phyloP scores from a whole-genome alignment of 2,329 filamentous ascomycete species.

The Stachybotrys chlorohalonatus region DNA sequence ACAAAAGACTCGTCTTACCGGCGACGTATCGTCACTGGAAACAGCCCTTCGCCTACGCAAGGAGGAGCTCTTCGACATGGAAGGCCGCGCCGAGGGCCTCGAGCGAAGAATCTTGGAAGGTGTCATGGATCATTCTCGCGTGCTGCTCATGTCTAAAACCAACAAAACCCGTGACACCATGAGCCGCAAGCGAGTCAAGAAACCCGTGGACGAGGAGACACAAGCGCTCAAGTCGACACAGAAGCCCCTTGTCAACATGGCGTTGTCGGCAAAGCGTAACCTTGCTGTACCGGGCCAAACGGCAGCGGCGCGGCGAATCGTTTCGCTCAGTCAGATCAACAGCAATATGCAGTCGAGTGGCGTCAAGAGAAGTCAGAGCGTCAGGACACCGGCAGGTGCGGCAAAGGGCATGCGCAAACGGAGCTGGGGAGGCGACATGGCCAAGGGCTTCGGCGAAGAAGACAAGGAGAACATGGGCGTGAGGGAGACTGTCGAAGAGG shows the following conservation, averaged over 20 bases:
- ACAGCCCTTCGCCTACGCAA: conserved; percentile 81
- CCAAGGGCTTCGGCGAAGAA: conserved; percentile 42
- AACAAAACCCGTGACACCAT: conserved; percentile 44
- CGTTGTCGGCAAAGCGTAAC: conserved; percentile 43
- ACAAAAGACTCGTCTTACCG: conserved; percentile 71
- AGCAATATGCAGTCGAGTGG: conserved; percentile 58
- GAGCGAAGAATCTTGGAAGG: conserved; percentile 91
- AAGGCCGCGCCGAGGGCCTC: conserved; percentile 75
- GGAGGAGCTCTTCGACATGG: conserved; percentile 88
- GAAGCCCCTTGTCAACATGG: conserved; percentile 39
- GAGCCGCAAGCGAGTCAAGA: conserved; percentile 48
- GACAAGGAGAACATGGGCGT: conserved; percentile 56
- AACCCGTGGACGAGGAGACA: conserved; percentile 19
- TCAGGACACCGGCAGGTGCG: conserved; percentile 47
- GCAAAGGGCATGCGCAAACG: conserved; percentile 49
- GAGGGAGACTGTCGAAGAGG: conserved; percentile 55
- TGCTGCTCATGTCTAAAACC: conserved; percentile 70
- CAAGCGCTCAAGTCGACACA: conserved; percentile 12
- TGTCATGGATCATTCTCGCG: conserved; percentile 90
- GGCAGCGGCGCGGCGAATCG: conserved; percentile 65
- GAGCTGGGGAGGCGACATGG: conserved; percentile 53
- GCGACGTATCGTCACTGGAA: conserved; percentile 84
- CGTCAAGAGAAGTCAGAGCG: conserved; percentile 70
- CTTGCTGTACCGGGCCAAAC: conserved; percentile 35
- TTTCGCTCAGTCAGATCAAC: conserved; percentile 84